A percentile compares a stretch with the other conserved stretches of the same genome.
phyloP scores from a whole-genome alignment of 805 yeast genomes.

The Kazachstania kunashirensis region DNA sequence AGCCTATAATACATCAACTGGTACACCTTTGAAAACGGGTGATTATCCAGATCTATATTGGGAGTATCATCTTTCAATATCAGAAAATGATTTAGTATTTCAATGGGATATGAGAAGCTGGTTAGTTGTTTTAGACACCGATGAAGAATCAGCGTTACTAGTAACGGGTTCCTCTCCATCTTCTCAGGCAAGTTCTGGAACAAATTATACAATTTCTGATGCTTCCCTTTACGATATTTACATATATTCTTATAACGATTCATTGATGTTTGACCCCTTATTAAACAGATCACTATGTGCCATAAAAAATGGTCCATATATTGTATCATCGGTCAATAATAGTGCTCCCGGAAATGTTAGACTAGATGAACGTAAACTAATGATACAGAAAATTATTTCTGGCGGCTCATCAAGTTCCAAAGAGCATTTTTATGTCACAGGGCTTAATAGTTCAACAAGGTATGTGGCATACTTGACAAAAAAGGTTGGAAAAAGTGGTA shows the following conservation, averaged over 20 bases:
- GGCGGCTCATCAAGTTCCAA: constrained; percentile 39
- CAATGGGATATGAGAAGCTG: constrained; percentile 58
- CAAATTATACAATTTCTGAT: constrained; percentile 18
- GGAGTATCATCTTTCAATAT: constrained; percentile 58
- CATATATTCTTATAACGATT: constrained; percentile 37
- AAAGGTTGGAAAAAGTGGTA: constrained; percentile 29
- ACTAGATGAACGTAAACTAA: constrained; percentile 12
- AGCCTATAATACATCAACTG: constrained; percentile 18
- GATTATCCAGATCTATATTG: constrained; percentile 29
- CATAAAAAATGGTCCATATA: constrained; percentile 41
- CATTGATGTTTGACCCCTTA: constrained; percentile 26
- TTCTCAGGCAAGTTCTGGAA: constrained; percentile 7
- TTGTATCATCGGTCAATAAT: constrained; percentile 21
- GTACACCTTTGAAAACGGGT: constrained; percentile 6
- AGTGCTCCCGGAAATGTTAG: constrained; percentile 7
- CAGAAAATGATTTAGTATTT: constrained; percentile 51
- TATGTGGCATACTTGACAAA: constrained; percentile 59
- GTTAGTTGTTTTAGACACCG: constrained; percentile 58
- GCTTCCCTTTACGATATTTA: constrained; percentile 32
- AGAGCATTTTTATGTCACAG: constrained; percentile 54
- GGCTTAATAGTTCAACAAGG: constrained; percentile 48
- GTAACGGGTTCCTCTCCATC: constrained; percentile 45
- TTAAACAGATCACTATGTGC: constrained; percentile 66
- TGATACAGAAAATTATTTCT: constrained; percentile 31
- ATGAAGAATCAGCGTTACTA: constrained; percentile 55